These are phyloP conservation scores for Globisporangium radiosum DNA, from an alignment of 352 stramenopile species.

Conservation along the genomic window DNA sequence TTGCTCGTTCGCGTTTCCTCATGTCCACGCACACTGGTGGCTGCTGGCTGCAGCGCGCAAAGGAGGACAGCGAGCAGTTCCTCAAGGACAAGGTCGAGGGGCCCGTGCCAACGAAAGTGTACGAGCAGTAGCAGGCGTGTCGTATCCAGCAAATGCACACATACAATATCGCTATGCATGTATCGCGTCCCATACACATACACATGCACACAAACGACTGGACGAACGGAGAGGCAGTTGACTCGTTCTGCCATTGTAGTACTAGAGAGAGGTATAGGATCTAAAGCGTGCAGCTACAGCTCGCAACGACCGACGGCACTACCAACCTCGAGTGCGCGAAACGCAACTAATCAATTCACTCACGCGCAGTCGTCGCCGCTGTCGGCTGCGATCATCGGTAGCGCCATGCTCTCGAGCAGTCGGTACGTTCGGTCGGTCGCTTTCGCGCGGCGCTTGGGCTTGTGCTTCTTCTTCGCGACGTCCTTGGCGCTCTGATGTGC, in stretches of 20 bases:
- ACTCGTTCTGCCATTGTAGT: neutral
- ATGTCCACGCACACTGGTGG: neutral
- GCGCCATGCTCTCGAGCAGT: constrained; percentile 54
- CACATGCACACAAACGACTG: too few species aligned
- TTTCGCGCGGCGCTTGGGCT: constrained; percentile 53
- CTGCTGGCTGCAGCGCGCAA: constrained; percentile 37
- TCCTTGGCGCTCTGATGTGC: constrained; percentile 13
- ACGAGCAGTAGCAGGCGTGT: constrained; percentile 34
- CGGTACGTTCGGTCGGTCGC: constrained; percentile 45
- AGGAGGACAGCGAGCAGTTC: constrained; percentile 74
- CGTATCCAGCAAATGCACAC: neutral
- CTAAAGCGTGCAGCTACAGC: too few species aligned
- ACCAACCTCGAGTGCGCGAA: too few species aligned
- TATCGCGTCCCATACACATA: too few species aligned
- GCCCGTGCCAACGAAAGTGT: constrained; percentile 57
- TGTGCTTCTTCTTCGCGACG: constrained; percentile 35
- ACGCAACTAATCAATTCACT: neutral
- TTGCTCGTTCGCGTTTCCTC: neutral
- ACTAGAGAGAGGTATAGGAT: too few species aligned
- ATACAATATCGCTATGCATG: neutral
- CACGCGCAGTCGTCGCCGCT: constrained; percentile 13
- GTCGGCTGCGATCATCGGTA: constrained; percentile 27
- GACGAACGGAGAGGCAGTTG: too few species aligned
- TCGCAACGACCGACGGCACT: too few species aligned
- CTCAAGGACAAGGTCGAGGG: constrained; percentile 79